Base-by-base conservation (phyloP, 345 rosid species). In the Erysimum cheiranthoides region DNA sequence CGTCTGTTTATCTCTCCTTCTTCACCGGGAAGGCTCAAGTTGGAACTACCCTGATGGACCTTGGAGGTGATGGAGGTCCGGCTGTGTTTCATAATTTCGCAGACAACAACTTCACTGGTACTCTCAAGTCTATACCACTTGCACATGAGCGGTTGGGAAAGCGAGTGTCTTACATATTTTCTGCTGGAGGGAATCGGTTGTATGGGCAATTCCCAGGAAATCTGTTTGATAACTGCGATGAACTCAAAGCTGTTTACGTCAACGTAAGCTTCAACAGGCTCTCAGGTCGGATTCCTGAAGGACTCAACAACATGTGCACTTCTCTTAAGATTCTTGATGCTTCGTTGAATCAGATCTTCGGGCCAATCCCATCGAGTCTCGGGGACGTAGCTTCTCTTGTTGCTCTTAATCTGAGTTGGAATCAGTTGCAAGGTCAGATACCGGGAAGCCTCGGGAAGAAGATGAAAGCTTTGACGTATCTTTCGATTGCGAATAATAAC, bases 21-120 rank as follows among this genome's bases (percentile, higher is more conserved):
- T 79, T 91, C 63, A 76, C 86, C 6, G 61, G 68, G 61, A 85
- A 78, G 50, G 78, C 85, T 69, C 86, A 76, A 58, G 83, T 74
- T 47, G 82, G 86, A 70, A 71, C 66, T 25, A 65, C 77, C 32
- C 62, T 83, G 45, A 51, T 65, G 21, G 53, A 34, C 42, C 66
- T 72, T 21, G 84, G 76, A 27, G 75, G 80, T 60, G 89, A 78
- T 77, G 85, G 74, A 71, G 84, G 69, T 75, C 73, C 75, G 21
- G 70, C 63, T 2, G 76, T 91, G 61, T 77, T 85, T 75, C 97
- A 93, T 76, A 88, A 88, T 64, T 90, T 93, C 69, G 88, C 86
- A 50, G 83, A 80, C 68, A 93, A 93, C 80, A 87, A 84, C 79
- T 89, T 93, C 73, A 85, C 84, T 35, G 98, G 97, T 34, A 82